Percentiles rank a stretch among this genome's conserved stretches.
These are phyloP conservation scores for Penicillium polonicum DNA, from an alignment of 2,329 filamentous ascomycete genomes.

Conservation along the genomic window DNA sequence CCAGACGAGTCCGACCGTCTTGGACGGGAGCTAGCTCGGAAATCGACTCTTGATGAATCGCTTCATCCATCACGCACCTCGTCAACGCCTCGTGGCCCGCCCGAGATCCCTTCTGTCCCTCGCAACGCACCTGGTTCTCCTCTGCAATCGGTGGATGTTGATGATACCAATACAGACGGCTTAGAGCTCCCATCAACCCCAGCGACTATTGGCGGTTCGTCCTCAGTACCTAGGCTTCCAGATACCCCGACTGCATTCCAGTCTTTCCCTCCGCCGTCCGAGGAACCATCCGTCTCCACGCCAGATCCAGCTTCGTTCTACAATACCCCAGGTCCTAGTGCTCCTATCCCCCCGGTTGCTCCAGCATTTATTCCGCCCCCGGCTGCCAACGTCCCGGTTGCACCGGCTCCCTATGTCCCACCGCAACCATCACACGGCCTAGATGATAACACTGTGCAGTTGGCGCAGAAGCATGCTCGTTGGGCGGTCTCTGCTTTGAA, in stretches of 20 bases:
- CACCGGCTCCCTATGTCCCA: conserved; percentile 20
- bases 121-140: conserved; percentile 26
- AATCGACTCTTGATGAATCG: conserved; percentile 52
- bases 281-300: conserved; percentile 24
- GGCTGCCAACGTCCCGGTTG: conserved; percentile 27
- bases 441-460: conserved; percentile 71
- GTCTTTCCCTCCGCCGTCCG: conserved; percentile 43
- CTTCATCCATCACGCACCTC: conserved; percentile 50
- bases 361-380: conserved; percentile 16
- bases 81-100: conserved; percentile 37
- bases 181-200: conserved; percentile 43
- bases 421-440: conserved; percentile 35
- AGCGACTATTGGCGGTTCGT: conserved; percentile 33
- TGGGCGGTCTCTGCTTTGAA: conserved; percentile 97
- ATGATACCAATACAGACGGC: conserved; percentile 30
- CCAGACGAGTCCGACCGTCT: conserved; percentile 57
- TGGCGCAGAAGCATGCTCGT: conserved; percentile 91
- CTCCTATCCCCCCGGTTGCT: conserved; percentile 18
- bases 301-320: conserved; percentile 26
- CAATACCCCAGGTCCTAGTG: conserved; percentile 17
- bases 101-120: conserved; percentile 27
- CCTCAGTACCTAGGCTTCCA: conserved; percentile 30
- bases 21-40: conserved; percentile 44
- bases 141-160: conserved; percentile 36
- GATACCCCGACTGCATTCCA: conserved; percentile 42